Percentiles rank a stretch among this genome's conserved stretches.
Evolutionary conservation across 2,329 filamentous ascomycete genomes (phyloP).

Genomic region (Exutisphaerella laricina): DNA sequence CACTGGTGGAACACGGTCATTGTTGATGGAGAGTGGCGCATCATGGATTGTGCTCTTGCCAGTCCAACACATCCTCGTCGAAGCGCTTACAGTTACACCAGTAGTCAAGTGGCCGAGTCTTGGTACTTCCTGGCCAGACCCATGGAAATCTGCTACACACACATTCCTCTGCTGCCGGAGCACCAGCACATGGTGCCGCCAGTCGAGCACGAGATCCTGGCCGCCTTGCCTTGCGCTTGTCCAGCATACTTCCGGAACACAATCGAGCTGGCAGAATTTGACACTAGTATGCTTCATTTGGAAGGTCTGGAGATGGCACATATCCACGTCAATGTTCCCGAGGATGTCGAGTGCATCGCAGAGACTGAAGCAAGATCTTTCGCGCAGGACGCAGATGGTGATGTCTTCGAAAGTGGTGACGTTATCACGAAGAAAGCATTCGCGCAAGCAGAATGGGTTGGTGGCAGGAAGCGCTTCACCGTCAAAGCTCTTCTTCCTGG

Average conservation of each 20-base stretch:
- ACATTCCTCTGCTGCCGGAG: constrained; percentile 77
- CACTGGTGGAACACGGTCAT: constrained; percentile 98
- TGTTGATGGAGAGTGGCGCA: constrained; percentile 90
- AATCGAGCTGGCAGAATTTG: constrained; percentile 79
- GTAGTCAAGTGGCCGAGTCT: constrained; percentile 65
- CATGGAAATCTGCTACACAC: constrained; percentile 88
- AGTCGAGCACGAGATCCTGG: constrained; percentile 75
- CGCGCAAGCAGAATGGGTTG: constrained; percentile 86
- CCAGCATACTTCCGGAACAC: constrained; percentile 81
- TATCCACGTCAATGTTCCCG: constrained; percentile 77
- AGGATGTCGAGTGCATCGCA: constrained; percentile 85
- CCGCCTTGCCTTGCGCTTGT: constrained; percentile 79
- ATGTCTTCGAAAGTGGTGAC: constrained; percentile 89
- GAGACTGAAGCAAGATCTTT: constrained; percentile 84
- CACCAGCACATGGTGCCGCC: constrained; percentile 93
- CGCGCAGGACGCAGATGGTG: constrained; percentile 77
- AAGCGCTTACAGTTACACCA: constrained; percentile 66
- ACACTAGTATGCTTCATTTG: constrained; percentile 77
- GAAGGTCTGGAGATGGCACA: constrained; percentile 94
- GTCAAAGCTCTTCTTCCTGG: constrained; percentile 87
- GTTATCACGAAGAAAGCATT: constrained; percentile 77
- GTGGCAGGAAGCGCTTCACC: constrained; percentile 82
- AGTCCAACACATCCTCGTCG: constrained; percentile 84
- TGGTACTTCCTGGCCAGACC: constrained; percentile 95
- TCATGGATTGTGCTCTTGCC: constrained; percentile 90